These are phyloP conservation scores for Termitomyces sp. DNA, from an alignment of 768 basidiomycete species.

Conservation along the genomic window DNA sequence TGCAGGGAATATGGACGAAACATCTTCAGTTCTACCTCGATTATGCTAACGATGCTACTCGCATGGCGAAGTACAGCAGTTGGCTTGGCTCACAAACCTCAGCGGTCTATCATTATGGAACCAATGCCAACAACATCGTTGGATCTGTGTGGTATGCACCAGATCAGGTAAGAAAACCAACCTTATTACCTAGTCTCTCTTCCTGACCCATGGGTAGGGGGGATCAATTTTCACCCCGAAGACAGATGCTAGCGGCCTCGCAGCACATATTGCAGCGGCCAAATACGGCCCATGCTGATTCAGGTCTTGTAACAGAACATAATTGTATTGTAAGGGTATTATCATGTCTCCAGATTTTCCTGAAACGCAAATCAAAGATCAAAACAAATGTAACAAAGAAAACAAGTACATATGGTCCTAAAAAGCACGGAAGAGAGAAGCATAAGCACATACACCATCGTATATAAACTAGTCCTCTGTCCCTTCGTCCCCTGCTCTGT, in stretches of 20 bases:
- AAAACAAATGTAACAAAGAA: constrained; percentile 1
- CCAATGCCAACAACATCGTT: constrained; percentile 31
- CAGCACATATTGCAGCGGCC: constrained; percentile 34
- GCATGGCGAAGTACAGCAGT: constrained; percentile 35
- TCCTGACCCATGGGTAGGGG: constrained; percentile 19
- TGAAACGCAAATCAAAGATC: constrained; percentile 9
- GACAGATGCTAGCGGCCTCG: constrained; percentile 37
- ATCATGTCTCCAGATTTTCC: constrained; percentile 4
- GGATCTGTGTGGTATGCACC: constrained; percentile 44
- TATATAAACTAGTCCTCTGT: constrained; percentile 16
- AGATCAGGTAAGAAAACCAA: constrained; percentile 21
- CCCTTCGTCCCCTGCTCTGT: constrained; percentile 19
- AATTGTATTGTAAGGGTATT: constrained; percentile 8
- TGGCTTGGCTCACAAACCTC: constrained; percentile 35
- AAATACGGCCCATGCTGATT: constrained; percentile 35
- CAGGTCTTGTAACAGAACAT: constrained; percentile 2
- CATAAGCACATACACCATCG: constrained; percentile 1
- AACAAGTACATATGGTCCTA: constrained; percentile 9
- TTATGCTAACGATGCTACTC: constrained; percentile 31
- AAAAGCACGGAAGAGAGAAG: constrained; percentile 1
- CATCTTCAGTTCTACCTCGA: constrained; percentile 47
- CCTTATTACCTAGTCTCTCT: background rate
- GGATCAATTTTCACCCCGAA: constrained; percentile 40
- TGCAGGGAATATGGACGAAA: constrained; percentile 47
- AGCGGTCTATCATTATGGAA: constrained; percentile 39